Evolutionary conservation across 202 grass and related monocot genomes (phyloP).

Genomic region (Eragrostis tef): DNA sequence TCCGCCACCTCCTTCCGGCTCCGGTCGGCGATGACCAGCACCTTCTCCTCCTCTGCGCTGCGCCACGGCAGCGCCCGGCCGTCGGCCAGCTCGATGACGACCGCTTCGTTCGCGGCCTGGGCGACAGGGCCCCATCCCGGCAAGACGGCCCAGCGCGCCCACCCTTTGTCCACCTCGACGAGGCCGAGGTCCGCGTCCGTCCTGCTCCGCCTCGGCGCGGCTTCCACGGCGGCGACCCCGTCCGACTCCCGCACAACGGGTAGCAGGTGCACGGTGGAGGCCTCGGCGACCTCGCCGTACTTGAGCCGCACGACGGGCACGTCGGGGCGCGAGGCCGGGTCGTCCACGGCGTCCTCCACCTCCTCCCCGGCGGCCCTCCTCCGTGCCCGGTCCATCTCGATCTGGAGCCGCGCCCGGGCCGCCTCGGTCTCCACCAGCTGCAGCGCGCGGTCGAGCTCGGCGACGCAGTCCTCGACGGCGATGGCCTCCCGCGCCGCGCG

Average conservation of each 20-base stretch:
- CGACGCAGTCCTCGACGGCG: constrained; percentile 34
- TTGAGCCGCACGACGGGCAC: constrained; percentile 69
- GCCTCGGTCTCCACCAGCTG: constrained; percentile 60
- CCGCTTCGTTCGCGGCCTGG: constrained; percentile 48
- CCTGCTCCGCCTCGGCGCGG: constrained; percentile 58
- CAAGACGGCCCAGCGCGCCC: constrained; percentile 77
- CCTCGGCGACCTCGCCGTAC: constrained; percentile 77
- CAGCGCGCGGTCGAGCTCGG: constrained; percentile 61
- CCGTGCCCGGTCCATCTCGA: constrained; percentile 64
- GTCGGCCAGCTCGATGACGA: constrained; percentile 70
- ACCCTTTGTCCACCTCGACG: constrained; percentile 72
- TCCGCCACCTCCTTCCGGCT: constrained; percentile 56
- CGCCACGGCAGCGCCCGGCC: constrained; percentile 70
- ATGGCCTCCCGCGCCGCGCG: constrained; percentile 66
- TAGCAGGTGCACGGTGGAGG: constrained; percentile 69
- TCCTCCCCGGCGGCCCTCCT: constrained; percentile 47
- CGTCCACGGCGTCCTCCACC: constrained; percentile 37
- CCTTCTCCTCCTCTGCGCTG: constrained; percentile 50
- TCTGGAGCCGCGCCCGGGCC: constrained; percentile 57
- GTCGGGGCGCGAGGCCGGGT: background rate
- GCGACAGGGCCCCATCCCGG: constrained; percentile 71
- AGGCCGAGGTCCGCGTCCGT: constrained; percentile 63
- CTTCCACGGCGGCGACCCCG: constrained; percentile 55
- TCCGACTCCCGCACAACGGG: constrained; percentile 64
- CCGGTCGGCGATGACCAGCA: constrained; percentile 69